phyloP scores from a whole-genome alignment of 179 eudicot genomes.

The Nepenthes alata region DNA sequence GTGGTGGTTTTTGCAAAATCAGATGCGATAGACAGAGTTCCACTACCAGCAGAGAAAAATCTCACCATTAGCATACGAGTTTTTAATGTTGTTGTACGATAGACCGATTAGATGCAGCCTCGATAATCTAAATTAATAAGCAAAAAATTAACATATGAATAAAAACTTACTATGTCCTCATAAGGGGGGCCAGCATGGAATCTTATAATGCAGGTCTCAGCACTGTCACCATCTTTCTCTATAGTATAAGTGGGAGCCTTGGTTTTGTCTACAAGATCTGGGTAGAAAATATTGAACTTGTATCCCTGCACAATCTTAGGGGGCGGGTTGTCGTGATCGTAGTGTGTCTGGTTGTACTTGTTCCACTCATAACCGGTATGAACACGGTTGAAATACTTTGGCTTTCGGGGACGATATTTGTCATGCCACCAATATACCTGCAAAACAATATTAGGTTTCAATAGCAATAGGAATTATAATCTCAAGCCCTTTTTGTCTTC shows the following conservation, averaged over 20 bases:
- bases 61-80: too few species aligned
- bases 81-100: too few species aligned
- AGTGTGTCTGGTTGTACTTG: constrained; percentile 95
- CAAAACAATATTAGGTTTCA: not conserved
- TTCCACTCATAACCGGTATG: constrained; percentile 99
- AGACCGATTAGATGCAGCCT: too few species aligned
- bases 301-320: constrained; percentile 94
- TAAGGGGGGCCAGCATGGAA: constrained; percentile 98
- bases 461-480: too few species aligned
- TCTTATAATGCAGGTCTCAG: constrained; percentile 78
- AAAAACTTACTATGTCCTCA: constrained; percentile 70
- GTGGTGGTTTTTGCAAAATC: too few species aligned
- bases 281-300: constrained; percentile 91
- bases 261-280: constrained; percentile 79
- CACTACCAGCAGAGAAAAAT: too few species aligned
- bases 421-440: constrained; percentile 99
- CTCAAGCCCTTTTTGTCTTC: too few species aligned
- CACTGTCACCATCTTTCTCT: constrained; percentile 83
- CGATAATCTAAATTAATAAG: not conserved
- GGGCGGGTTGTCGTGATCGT: constrained; percentile 92
- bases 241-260: constrained; percentile 67
- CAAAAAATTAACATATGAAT: not conserved
- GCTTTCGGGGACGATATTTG: constrained; percentile 92
- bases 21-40: too few species aligned
- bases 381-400: constrained; percentile 89